phyloP scores from a whole-genome alignment of 495 filamentous ascomycete species.

The Penicillium goetzii region DNA sequence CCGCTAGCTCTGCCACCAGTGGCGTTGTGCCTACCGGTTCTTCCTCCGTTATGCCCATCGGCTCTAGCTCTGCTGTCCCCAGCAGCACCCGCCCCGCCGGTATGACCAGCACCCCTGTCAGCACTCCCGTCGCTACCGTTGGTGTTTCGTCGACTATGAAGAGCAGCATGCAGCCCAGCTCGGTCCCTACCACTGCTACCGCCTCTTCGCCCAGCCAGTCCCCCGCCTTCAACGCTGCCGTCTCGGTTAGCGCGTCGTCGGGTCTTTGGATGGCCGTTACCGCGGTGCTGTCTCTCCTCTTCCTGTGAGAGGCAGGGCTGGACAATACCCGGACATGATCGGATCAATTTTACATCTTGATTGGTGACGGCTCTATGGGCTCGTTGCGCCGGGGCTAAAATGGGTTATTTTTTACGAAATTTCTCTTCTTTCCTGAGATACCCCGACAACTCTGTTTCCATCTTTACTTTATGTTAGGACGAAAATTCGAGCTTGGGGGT shows the following conservation, averaged over 20 bases:
- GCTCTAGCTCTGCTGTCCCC: background rate
- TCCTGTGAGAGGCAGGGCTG: background rate
- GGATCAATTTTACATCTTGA: background rate
- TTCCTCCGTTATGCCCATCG: background rate
- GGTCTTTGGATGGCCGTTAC: background rate
- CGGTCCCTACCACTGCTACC: background rate
- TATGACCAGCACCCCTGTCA: background rate
- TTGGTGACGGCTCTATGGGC: background rate
- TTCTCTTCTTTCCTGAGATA: background rate
- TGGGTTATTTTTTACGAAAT: too few relatives aligned
- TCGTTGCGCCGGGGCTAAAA: too few relatives aligned
- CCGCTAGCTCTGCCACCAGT: background rate
- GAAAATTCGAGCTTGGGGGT: background rate
- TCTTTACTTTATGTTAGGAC: background rate
- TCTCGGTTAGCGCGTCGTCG: background rate
- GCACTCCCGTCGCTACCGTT: background rate
- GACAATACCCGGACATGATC: background rate
- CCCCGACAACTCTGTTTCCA: background rate
- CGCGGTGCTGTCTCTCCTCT: background rate
- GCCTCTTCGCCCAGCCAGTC: background rate
- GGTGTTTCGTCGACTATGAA: background rate
- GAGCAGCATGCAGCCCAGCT: constrained; percentile 1
- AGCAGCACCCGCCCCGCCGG: constrained; percentile 2
- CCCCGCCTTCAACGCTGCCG: background rate
- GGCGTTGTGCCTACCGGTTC: background rate